phyloP scores from a whole-genome alignment of 1,139 yeast species.

The Geotrichum candidum region DNA sequence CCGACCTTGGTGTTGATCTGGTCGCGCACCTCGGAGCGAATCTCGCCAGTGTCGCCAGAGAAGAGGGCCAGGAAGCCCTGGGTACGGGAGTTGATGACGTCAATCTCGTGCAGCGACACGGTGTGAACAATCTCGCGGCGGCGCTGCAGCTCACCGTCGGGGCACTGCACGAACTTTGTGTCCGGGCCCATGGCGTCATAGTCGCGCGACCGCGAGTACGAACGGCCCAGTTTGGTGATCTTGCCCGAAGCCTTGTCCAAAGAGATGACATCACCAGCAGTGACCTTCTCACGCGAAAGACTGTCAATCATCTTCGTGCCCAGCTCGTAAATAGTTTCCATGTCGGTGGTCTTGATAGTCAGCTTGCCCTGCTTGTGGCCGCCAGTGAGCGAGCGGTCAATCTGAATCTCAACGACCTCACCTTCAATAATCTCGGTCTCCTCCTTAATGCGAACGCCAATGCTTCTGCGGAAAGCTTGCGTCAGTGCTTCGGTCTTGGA shows the following conservation, averaged over 20 bases:
- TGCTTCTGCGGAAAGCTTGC: constrained; percentile 91
- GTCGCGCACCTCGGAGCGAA: constrained; percentile 90
- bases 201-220: constrained; percentile 92
- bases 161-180: constrained; percentile 94
- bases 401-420: constrained; percentile 96
- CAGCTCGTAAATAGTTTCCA: constrained; percentile 97
- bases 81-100: constrained; percentile 94
- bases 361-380: constrained; percentile 98
- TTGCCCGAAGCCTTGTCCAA: constrained; percentile 95
- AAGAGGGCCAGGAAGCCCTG: constrained; percentile 96
- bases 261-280: constrained; percentile 95
- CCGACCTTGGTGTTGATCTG: constrained; percentile 96
- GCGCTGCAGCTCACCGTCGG: constrained; percentile 96
- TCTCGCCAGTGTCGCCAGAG: constrained; percentile 97
- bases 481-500: constrained; percentile 94
- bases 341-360: constrained; percentile 95
- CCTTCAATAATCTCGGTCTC: constrained; percentile 98
- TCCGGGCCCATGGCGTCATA: constrained; percentile 99
- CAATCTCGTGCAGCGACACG: constrained; percentile 93
- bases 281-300: constrained; percentile 85
- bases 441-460: constrained; percentile 92
- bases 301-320: constrained; percentile 98
- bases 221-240: constrained; percentile 88
- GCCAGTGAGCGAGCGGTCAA: constrained; percentile 92
- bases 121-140: constrained; percentile 95